Evolutionary conservation across 2,329 filamentous ascomycete species (phyloP).

Genomic region (Aspergillus sp.): DNA sequence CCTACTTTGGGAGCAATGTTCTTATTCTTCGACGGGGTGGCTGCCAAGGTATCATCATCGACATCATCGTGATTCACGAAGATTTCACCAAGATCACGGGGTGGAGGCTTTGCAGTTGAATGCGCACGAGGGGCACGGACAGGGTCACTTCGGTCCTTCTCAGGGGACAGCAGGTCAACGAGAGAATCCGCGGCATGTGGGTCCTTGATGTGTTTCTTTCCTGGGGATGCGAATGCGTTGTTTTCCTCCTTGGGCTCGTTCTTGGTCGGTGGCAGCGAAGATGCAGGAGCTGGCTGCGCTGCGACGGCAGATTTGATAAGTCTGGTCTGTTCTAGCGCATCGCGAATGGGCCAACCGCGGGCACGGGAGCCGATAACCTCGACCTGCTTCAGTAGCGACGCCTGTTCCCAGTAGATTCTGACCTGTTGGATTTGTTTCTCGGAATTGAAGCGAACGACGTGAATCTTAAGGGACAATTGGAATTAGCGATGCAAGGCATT

Average conservation of each 20-base stretch:
- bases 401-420: slow-evolving; percentile 93
- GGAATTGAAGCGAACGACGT: slow-evolving; percentile 79
- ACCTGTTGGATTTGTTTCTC: slow-evolving; percentile 79
- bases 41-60: slow-evolving; percentile 19
- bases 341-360: slow-evolving; percentile 91
- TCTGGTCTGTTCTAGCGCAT: slow-evolving; percentile 76
- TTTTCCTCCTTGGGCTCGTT: slow-evolving; percentile 8
- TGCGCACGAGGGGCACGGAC: slow-evolving; percentile 59
- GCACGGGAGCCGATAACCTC: slow-evolving; percentile 88
- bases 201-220: slow-evolving; percentile 39
- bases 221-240: slow-evolving; percentile 25
- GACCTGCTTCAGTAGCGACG: slow-evolving; percentile 82
- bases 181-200: slow-evolving; percentile 51
- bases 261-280: slow-evolving; percentile 13
- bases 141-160: slow-evolving; percentile 42
- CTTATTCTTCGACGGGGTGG: slow-evolving; percentile 21
- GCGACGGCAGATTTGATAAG: slow-evolving; percentile 59
- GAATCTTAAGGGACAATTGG: slow-evolving; percentile 52
- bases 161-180: slow-evolving; percentile 64
- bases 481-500: slow-evolving; percentile 1
- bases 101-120: slow-evolving; percentile 65
- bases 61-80: slow-evolving; percentile 46
- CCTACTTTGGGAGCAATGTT: slow-evolving; percentile 51
- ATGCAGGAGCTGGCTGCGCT: slow-evolving; percentile 11
- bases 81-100: slow-evolving; percentile 66